Evolutionary conservation across 176 grass and related monocot genomes (phyloP), one percentile per base, ranked within the genome.

Genomic region (Zea mays): DNA sequence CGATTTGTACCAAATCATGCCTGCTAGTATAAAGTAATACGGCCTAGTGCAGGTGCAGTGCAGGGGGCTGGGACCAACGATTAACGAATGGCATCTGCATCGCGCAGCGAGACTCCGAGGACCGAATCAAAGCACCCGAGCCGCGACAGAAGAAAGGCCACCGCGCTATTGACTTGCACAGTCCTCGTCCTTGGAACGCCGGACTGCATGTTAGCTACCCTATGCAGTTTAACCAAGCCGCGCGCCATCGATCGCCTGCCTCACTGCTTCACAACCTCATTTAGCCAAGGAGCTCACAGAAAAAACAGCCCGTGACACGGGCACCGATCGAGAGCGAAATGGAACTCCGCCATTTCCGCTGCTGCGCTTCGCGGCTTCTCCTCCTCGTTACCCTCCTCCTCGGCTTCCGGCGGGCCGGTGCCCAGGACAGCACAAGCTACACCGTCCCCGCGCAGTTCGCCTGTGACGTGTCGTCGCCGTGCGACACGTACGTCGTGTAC

Each of bases 401-500:
- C 34, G 38, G 5, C 10, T 7, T 40, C 81, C 64, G 48, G 35
- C 45, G 46, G 0, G 57, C 46, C 77, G 76, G 14, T 10, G 76
- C 71, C 19, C 65, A 84, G 76, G 27, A 14, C 39, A 2, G 10
- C 55, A 75, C 58, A 61, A 35, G 50, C 35, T 58, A 10, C 57
- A 65, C 71, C 16, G 54, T 34, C 8, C 17, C 70, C 11, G 65
- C 21, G 48, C 72, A n/a, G 8, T 84, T 88, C 76, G 64, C 76
- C 10, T 88, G 86, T 13, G 19, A 9, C 16, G 76, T 50, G 57
- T 8, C 81, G 39, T 35, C 37, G 27, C 45, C 56, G 34, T 90
- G 91, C 82, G 48, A 65, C 39, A 85, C 91, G 19, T 85, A 45
- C 74, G 87, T 83, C 0, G 69, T 87, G n/a, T 90, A 93, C 74